Evolutionary conservation across 371 early-diverging fungal species (phyloP), one percentile per base, ranked within the genome.

Genomic region (Mortierella sp.): DNA sequence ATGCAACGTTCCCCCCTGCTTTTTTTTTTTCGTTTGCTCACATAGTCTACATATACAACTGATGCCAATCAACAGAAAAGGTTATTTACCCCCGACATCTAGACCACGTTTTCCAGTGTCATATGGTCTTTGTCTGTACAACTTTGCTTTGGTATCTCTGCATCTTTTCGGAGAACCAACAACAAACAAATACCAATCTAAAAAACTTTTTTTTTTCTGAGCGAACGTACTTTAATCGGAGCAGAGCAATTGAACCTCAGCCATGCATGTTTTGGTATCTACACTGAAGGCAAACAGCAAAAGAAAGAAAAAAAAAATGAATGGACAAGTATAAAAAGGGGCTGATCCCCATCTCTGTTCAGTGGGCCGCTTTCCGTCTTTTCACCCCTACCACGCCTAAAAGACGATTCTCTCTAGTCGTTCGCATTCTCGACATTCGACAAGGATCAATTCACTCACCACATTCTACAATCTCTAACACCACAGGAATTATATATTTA

Each of bases 361-460:
- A 41, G 40, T 72, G 77, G 72, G 77, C 77, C 77, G 77, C 77
- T 77, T 77, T 77, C 69, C 77, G 77, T 77, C 77, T 77, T 77
- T 77, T 77, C 77, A 72, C 77, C 77, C 72, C 72, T 77, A 60
- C 60, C 45, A 50, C 57, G 43, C 72, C 72, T 77, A 77, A 77
- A 77, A 77, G 77, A 72, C 77, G 77, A 67, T 47, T n/a, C 62
- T 55, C 28, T 55, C 55, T 28, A 55, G 55, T 55, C 28, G 57
- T 47, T 55, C 28, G 57, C 58, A 63, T 61, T 53, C 47, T 7
- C 41, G 40, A 21, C 60, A 21, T 33, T 19, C 16, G 48, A n/a
- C 55, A 57, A 57, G 57, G 57, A 57, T 13, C 32, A 28, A 24
- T 43, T 48, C 48, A 15, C 48, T 19, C 16, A 48, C 19, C 48